These are phyloP conservation scores for Malassezia arunalokei DNA, from an alignment of 1,284 basidiomycete species.

Conservation along the genomic window DNA sequence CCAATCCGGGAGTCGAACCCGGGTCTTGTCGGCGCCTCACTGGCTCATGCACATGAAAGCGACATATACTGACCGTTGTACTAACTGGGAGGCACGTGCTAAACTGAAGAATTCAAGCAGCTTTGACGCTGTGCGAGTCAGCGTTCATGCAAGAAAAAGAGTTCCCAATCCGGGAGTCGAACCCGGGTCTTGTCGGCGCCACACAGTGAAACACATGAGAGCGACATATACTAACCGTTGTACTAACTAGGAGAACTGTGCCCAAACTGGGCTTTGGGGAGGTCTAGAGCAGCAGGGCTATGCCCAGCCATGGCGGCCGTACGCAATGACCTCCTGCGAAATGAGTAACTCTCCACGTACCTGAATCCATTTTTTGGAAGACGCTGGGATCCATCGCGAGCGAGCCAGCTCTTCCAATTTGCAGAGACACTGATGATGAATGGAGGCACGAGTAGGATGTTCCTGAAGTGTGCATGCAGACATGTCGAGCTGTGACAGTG, in stretches of 20 bases:
- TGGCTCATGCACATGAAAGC: constrained; percentile 14
- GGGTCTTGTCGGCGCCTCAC: constrained; percentile 19
- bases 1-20: constrained; percentile 21
- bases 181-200: constrained; percentile 21
- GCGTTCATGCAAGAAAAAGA: not conserved
- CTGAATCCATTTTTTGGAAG: constrained; percentile 2
- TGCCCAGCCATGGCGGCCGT: not conserved
- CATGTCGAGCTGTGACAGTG: not conserved
- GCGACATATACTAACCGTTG: constrained; percentile 22
- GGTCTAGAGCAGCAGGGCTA: not conserved
- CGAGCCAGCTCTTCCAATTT: not conserved
- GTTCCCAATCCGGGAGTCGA: constrained; percentile 22
- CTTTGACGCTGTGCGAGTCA: not conserved
- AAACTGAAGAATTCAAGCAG: not conserved
- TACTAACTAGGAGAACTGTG: constrained; percentile 18
- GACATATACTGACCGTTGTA: constrained; percentile 22
- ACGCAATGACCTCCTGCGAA: constrained; percentile 6
- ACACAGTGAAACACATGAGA: constrained; percentile 13
- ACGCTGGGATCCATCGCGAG: not conserved
- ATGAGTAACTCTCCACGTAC: constrained; percentile 4
- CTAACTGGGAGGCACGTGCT: constrained; percentile 14
- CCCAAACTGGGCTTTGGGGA: too few relatives aligned
- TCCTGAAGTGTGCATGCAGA: not conserved
- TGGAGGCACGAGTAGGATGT: not conserved
- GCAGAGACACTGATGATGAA: not conserved